These are phyloP conservation scores for Bifiguratus adelaidae DNA, from an alignment of 192 early-diverging fungal genomes.

Conservation along the genomic window DNA sequence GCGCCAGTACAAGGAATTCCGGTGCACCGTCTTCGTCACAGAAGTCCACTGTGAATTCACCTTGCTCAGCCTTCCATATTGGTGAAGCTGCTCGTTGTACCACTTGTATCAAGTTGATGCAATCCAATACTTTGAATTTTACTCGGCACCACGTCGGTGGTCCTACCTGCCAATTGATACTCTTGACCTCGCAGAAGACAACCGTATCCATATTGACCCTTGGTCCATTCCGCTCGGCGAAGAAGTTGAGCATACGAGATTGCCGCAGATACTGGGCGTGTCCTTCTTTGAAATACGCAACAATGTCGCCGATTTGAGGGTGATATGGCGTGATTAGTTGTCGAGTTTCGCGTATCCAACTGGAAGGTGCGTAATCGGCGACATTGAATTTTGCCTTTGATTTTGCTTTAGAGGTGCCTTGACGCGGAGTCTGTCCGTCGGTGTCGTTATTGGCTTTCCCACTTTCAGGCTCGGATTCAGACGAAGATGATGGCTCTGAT, in stretches of 20 bases:
- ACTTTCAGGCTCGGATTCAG: background rate
- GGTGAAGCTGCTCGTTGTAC: constrained; percentile 18
- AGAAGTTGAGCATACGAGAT: constrained; percentile 18
- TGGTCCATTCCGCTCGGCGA: constrained; percentile 21
- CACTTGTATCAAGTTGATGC: constrained; percentile 32
- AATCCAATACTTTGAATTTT: constrained; percentile 31
- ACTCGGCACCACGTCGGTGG: constrained; percentile 57
- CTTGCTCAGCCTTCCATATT: background rate
- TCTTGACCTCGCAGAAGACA: constrained; percentile 43
- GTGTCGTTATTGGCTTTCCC: constrained; percentile 1
- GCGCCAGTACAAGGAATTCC: constrained; percentile 61
- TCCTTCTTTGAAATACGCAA: constrained; percentile 45
- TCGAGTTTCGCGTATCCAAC: constrained; percentile 35
- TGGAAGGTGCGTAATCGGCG: constrained; percentile 25
- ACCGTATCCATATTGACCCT: constrained; percentile 11
- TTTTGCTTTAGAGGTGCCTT: background rate
- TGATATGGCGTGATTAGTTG: constrained; percentile 40
- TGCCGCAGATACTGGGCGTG: constrained; percentile 40
- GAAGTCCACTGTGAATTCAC: constrained; percentile 47
- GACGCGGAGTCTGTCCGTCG: too few relatives aligned
- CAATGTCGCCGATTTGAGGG: constrained; percentile 49
- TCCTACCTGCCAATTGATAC: constrained; percentile 50
- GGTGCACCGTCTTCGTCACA: constrained; percentile 58
- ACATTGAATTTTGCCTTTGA: background rate
- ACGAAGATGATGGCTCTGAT: background rate